Evolutionary conservation across 2,329 filamentous ascomycete genomes (phyloP), one percentile per base, ranked within the genome.

Genomic region (Aspergillus luchuensis): DNA sequence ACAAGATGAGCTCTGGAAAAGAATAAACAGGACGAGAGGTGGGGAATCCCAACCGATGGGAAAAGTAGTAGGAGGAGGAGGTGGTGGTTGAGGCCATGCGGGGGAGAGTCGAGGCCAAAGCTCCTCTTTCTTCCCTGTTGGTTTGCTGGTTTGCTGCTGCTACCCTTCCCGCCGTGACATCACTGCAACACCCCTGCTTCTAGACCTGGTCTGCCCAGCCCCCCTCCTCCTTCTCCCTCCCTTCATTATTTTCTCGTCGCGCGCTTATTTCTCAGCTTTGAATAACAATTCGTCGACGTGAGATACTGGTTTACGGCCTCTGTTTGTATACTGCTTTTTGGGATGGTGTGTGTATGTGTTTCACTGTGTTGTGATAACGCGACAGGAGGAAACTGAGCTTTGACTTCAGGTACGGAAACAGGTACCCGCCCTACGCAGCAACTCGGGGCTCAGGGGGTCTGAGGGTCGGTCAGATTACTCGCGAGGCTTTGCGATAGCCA

Each of bases 81-180:
- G 19, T 21, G 23, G 45, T 56, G 36, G 51, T 43, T 30, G 36
- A 45, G 56, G 47, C 15, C 48, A 57, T 64, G 58, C 58, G 58
- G 58, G 57, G 58, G 58, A 55, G 36, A 56, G 59, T 61, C 55
- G 49, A 58, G 59, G 59, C 49, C 59, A 39, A 58, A 58, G 55
- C 59, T 52, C 58, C 50, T 36, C 36, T 48, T 49, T 25, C 25
- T 49, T 25, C 25, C 56, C 36, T 19, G 25, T 39, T 49, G 8
- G 17, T 21, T 21, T 17, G 17, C 50, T 28, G 23, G 23, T 11
- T 51, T 51, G 23, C 49, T 52, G 50, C 51, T 54, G 21, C 51
- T 38, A 25, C 36, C 21, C 21, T 54, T 54, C 17, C 33, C 23
- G 58, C 33, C 47, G 59, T 62, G 61, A 63, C 61, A 63, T 63